phyloP scores from a whole-genome alignment of 345 rosid genomes.

The Fremontodendron californicum region DNA sequence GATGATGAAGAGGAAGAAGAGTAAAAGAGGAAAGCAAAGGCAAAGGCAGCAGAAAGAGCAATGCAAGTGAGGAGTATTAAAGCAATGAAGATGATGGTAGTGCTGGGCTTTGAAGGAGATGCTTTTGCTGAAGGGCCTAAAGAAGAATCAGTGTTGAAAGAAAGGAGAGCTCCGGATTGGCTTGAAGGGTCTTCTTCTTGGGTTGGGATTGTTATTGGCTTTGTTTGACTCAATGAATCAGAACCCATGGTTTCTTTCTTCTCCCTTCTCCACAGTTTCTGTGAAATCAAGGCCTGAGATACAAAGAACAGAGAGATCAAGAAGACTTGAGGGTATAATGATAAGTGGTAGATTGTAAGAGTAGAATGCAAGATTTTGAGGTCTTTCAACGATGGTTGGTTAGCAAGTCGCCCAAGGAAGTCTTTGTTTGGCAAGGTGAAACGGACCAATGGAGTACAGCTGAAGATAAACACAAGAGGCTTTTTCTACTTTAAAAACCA shows the following conservation, averaged over 20 bases:
- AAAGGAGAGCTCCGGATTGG: slow-evolving; percentile 59
- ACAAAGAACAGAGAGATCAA: background rate
- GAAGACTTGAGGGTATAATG: background rate
- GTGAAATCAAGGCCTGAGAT: background rate
- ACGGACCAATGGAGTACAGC: background rate
- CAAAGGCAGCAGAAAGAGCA: slow-evolving; percentile 72
- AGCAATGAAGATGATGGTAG: slow-evolving; percentile 45
- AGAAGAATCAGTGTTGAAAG: slow-evolving; percentile 39
- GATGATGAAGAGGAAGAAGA: background rate
- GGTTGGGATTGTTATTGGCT: slow-evolving; percentile 26
- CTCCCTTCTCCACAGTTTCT: background rate
- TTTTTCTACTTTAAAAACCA: background rate
- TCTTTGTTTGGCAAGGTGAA: background rate
- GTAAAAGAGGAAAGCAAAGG: slow-evolving; percentile 51
- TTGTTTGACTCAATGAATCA: slow-evolving; percentile 32
- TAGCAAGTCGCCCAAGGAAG: background rate
- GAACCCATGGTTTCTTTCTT: slow-evolving; percentile 34
- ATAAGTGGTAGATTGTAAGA: background rate
- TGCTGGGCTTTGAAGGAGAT: slow-evolving; percentile 24
- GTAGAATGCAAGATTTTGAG: background rate
- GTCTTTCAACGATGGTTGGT: background rate
- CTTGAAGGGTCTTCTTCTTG: slow-evolving; percentile 46
- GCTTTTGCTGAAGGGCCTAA: slow-evolving; percentile 10
- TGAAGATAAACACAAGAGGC: background rate
- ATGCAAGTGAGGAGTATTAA: slow-evolving; percentile 54